phyloP scores from a whole-genome alignment of 345 rosid species.

The Eutrema japonicum region DNA sequence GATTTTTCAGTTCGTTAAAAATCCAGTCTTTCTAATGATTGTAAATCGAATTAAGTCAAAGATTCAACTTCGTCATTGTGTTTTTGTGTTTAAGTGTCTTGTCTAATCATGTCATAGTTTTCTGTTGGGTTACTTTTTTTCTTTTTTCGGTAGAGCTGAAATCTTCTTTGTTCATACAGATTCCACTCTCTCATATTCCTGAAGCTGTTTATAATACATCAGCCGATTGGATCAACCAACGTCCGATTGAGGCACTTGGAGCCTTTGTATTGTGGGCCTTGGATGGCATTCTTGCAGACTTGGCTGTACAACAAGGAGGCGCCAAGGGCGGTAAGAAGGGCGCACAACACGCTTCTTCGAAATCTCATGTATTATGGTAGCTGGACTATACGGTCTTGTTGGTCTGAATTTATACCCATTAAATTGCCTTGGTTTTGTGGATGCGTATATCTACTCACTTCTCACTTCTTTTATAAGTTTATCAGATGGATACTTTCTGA shows the following conservation, averaged over 20 bases:
- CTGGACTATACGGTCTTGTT: not conserved
- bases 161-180: slow-evolving; percentile 44
- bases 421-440: not conserved
- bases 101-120: not conserved
- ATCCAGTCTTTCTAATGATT: not conserved
- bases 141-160: slow-evolving; percentile 3
- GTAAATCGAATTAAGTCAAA: not conserved
- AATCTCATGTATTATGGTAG: slow-evolving; percentile 57
- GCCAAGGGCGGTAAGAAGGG: slow-evolving; percentile 61
- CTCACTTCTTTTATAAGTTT: not conserved
- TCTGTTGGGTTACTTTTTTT: not conserved
- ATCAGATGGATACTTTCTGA: too few species aligned
- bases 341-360: slow-evolving; percentile 56
- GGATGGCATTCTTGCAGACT: slow-evolving; percentile 63
- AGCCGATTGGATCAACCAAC: slow-evolving; percentile 68
- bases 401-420: not conserved
- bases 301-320: slow-evolving; percentile 53
- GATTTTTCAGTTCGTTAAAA: not conserved
- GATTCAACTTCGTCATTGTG: not conserved
- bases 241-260: slow-evolving; percentile 60
- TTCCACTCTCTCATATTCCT: slow-evolving; percentile 63
- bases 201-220: slow-evolving; percentile 65
- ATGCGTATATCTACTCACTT: not conserved
- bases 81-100: not conserved
- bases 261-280: slow-evolving; percentile 64